Evolutionary conservation across 306 rosid genomes (phyloP).

Genomic region (Citrullus amarus): DNA sequence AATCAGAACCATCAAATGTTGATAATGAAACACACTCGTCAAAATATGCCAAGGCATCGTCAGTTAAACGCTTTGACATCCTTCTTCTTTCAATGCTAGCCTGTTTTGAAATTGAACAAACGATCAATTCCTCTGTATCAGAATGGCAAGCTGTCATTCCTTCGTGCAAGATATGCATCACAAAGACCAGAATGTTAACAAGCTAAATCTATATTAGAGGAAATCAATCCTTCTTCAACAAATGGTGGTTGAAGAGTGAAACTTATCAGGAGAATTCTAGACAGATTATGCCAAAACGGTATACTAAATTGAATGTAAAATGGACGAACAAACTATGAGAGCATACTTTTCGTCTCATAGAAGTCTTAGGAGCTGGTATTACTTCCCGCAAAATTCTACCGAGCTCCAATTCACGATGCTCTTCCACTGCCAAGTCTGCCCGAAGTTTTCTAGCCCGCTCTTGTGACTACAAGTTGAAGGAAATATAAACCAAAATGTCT

Average conservation of each 20-base stretch:
- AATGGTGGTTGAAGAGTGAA: background rate
- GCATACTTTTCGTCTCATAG: constrained; percentile 59
- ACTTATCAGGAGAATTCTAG: background rate
- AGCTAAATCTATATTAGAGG: background rate
- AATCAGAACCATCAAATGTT: constrained; percentile 92
- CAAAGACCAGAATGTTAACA: background rate
- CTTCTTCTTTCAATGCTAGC: constrained; percentile 83
- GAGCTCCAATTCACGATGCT: constrained; percentile 66
- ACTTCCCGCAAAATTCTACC: constrained; percentile 82
- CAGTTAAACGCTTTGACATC: constrained; percentile 78
- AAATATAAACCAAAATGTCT: background rate
- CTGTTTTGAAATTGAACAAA: constrained; percentile 29
- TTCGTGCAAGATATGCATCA: background rate
- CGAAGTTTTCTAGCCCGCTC: constrained; percentile 72
- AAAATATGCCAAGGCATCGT: constrained; percentile 88
- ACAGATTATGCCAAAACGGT: background rate
- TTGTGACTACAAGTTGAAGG: constrained; percentile 49
- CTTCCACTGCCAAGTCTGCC: constrained; percentile 86
- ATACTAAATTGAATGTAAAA: background rate
- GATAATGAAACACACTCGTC: constrained; percentile 89
- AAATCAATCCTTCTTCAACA: background rate
- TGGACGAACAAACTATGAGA: background rate
- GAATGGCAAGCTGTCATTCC: too few species aligned
- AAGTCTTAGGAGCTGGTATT: constrained; percentile 68
- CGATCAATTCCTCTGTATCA: background rate